phyloP scores from a whole-genome alignment of 2,329 filamentous ascomycete genomes.

The Emmonsiellopsis sp. region DNA sequence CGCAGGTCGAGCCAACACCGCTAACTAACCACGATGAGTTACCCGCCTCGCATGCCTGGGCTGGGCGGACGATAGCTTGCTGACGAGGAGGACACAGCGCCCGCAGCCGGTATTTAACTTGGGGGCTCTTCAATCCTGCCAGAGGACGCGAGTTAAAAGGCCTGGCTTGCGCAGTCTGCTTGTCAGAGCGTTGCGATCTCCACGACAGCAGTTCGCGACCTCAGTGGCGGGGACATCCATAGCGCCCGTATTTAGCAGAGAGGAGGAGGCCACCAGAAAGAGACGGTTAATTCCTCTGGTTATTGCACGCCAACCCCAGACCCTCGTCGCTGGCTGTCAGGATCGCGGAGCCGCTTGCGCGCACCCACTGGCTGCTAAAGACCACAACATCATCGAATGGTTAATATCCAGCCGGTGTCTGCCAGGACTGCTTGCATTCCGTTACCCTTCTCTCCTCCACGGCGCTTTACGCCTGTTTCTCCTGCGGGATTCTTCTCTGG shows the following conservation, averaged over 20 bases:
- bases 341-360: background rate
- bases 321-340: background rate
- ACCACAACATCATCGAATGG: too few relatives aligned
- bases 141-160: too few relatives aligned
- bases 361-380: background rate
- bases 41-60: too few relatives aligned
- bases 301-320: background rate
- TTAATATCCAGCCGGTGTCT: too few relatives aligned
- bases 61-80: too few relatives aligned
- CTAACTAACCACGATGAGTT: too few relatives aligned
- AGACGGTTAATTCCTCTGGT: background rate
- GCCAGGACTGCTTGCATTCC: background rate
- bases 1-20: background rate
- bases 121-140: too few relatives aligned
- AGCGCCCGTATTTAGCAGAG: background rate
- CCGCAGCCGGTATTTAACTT: too few relatives aligned
- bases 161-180: too few relatives aligned
- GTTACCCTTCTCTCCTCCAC: background rate
- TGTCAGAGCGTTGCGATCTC: too few relatives aligned
- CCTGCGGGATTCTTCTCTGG: background rate
- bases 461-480: background rate
- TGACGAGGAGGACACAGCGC: too few relatives aligned
- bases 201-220: background rate
- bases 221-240: background rate
- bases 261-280: background rate